Base-by-base conservation (phyloP, 805 yeast species). In the Wickerhamiella galacta region DNA sequence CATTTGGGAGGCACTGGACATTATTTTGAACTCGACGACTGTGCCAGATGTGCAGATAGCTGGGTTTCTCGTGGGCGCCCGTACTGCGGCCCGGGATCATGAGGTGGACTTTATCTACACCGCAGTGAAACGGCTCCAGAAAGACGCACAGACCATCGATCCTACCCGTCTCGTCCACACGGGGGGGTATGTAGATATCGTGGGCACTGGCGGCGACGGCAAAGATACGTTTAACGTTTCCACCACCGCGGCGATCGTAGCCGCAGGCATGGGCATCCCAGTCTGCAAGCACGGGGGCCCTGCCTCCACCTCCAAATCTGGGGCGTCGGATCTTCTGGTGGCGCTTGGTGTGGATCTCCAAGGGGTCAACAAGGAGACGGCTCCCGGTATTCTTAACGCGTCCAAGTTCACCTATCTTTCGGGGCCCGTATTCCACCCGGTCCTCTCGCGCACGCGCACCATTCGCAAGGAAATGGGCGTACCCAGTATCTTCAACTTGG, bases 201-300 rank as follows among this genome's bases (percentile, higher is more conserved):
- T 90, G 4, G 99, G 99, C 2, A 90, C 99, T 0, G 99, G 99
- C 18, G 99, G 99, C 11, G 99, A 90, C 51, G 95, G 95, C 2
- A 94, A 90, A 50, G 77, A 90, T 51, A 90, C 99, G 0, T 90
- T 90, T 60, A 90, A 90, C 46, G 98, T 90, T 2, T 77, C 93
- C 11, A 90, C 98, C 0, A 80, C 95, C 2, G 64, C 95, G 1
- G 95, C 95, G 1, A 82, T 90, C 30, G 83, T 90, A 2, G 90
- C 83, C 0, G 81, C 96, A 0, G 99, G 98, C 6, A 76, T 82
- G 63, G 67, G 69, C 4, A 34, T 87, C 26, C 67, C 69, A 16
- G 75, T 90, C 12, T 80, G 93, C 50, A 90, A 90, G 46, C 99
- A 90, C 53, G 99, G 99, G 16, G 96, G 96, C 10, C 87, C 90